Evolutionary conservation across 495 filamentous ascomycete species (phyloP).

Genomic region (Aspergillus diversus): DNA sequence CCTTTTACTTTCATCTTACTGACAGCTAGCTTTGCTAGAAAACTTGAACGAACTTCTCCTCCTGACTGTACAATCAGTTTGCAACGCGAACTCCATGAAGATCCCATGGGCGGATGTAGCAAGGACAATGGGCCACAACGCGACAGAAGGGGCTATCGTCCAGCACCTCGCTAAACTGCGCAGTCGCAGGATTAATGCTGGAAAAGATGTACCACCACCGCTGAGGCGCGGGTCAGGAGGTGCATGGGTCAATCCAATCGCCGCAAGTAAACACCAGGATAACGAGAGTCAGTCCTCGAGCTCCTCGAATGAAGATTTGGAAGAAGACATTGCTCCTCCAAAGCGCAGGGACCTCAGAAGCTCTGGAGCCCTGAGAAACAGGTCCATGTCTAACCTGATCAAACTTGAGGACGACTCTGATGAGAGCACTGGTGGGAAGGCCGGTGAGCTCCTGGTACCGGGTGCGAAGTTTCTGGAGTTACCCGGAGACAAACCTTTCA

Average conservation of each 20-base stretch:
- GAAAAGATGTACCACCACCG: slow-evolving; percentile 43
- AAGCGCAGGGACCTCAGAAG: not conserved
- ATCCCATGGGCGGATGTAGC: slow-evolving; percentile 48
- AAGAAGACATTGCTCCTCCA: too few relatives aligned
- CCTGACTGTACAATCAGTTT: slow-evolving; percentile 45
- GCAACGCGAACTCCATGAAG: slow-evolving; percentile 37
- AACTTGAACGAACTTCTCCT: slow-evolving; percentile 48
- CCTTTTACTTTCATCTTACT: not conserved
- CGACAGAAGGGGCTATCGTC: slow-evolving; percentile 48
- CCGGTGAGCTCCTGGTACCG: slow-evolving; percentile 20
- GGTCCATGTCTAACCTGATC: not conserved
- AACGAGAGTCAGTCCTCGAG: not conserved
- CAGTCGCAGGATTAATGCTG: slow-evolving; percentile 29
- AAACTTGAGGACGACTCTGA: slow-evolving; percentile 16
- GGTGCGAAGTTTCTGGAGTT: slow-evolving; percentile 26
- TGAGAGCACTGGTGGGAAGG: slow-evolving; percentile 2
- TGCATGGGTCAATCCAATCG: slow-evolving; percentile 20
- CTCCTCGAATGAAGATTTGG: not conserved
- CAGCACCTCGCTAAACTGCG: slow-evolving; percentile 55
- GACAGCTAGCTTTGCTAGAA: slow-evolving; percentile 26
- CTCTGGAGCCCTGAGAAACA: not conserved
- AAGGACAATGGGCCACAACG: slow-evolving; percentile 36
- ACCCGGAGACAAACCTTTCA: slow-evolving; percentile 15
- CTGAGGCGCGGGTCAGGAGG: slow-evolving; percentile 29
- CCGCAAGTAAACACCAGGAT: slow-evolving; percentile 7